Evolutionary conservation across 805 yeast species (phyloP), one percentile per base, ranked within the genome.

Genomic region (Zygotorulaspora sp.): DNA sequence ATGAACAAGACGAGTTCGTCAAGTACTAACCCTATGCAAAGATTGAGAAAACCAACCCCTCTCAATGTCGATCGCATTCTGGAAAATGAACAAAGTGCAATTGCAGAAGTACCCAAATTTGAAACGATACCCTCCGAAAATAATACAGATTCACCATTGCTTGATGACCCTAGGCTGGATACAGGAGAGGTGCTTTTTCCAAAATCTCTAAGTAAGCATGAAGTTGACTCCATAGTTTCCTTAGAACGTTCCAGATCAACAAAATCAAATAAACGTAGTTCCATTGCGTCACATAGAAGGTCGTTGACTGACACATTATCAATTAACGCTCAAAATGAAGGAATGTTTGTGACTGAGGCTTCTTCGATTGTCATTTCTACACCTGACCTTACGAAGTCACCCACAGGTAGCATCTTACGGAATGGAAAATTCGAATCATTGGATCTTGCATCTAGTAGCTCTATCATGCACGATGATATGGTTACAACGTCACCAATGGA

Each of bases 141-240:
- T 12, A 25, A 4, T 13, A 30, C 20, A 11, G 35, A 32, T 30
- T 24, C 39, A 7, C 18, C 23, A 10, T 32, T 32, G 6, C 26
- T 33, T 30, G 29, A 40, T n/a, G 30, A 26, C 11, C 38, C 52
- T 10, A 59, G 49, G 30, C 48, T 62, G 7, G 69, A 67, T 41
- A 58, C 63, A 4, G 79, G 80, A 17, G 80, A 82, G 39, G 75
- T 78, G 0, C 58, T 83, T 17, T 84, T 84, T 57, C 94, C 94
- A 0, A 83, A 79, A 53, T 73, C 77, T 2, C 63, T 84, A 21
- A 80, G 72, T 40, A 67, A 74, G 0, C 75, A 72, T 36, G 94
- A 84, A 52, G 83, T 84, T 8, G 84, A 80, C 47, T 78, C 84
- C 31, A 84, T 84, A 40, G 80, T 81, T 2, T 72, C 82, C 6